phyloP scores from a whole-genome alignment of 2,329 filamentous ascomycete species.

The Neonectria punicea region DNA sequence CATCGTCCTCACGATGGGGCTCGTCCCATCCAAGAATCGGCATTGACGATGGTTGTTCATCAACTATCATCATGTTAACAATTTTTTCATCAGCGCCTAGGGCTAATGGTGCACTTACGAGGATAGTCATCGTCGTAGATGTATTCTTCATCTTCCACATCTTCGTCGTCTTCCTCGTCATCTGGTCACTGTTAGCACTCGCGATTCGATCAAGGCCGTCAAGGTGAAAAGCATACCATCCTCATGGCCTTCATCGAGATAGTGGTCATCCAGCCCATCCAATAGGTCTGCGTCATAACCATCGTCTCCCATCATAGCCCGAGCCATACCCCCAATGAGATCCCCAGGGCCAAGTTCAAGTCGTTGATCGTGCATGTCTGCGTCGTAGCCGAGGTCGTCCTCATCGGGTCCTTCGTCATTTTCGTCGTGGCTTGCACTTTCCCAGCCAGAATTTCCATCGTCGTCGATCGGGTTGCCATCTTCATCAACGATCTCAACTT shows the following conservation, averaged over 20 bases:
- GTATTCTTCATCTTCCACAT: slow-evolving; percentile 75
- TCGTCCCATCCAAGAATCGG: slow-evolving; percentile 68
- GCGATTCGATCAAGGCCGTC: neutral
- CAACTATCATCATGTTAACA: slow-evolving; percentile 25
- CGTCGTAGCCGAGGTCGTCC: slow-evolving; percentile 66
- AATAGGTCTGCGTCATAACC: slow-evolving; percentile 64
- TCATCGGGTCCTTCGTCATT: slow-evolving; percentile 64
- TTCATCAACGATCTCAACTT: slow-evolving; percentile 71
- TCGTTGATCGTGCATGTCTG: slow-evolving; percentile 63
- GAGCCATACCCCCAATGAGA: slow-evolving; percentile 64
- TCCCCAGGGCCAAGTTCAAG: slow-evolving; percentile 58
- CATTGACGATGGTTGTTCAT: slow-evolving; percentile 58
- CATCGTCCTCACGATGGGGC: slow-evolving; percentile 62
- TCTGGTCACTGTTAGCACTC: slow-evolving; percentile 41
- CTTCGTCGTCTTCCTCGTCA: slow-evolving; percentile 74
- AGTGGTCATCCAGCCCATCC: slow-evolving; percentile 62
- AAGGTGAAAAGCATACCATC: slow-evolving; percentile 54
- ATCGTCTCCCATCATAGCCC: slow-evolving; percentile 64
- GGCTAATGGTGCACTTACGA: slow-evolving; percentile 54
- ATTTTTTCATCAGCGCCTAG: neutral
- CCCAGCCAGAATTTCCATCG: slow-evolving; percentile 70
- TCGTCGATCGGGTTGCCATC: slow-evolving; percentile 68
- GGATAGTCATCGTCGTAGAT: slow-evolving; percentile 69
- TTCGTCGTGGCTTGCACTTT: slow-evolving; percentile 68
- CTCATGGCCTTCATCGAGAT: slow-evolving; percentile 66